phyloP scores from a whole-genome alignment of 2,329 filamentous ascomycete genomes.

The Grosmannia huntii region DNA sequence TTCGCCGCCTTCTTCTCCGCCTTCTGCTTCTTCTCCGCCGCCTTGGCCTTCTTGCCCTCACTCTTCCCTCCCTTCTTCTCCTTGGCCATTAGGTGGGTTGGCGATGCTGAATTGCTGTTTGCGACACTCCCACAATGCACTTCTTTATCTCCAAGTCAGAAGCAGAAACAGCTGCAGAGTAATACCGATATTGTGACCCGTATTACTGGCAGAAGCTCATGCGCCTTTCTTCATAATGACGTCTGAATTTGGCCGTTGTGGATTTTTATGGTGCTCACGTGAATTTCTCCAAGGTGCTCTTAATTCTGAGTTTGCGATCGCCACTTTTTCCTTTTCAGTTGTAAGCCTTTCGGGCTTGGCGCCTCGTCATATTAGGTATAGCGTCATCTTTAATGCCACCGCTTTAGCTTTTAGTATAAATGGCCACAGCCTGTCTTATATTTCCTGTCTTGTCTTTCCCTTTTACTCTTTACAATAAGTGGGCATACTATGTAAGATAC shows the following conservation, averaged over 20 bases:
- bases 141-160: no score
- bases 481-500: no score
- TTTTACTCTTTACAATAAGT: no score
- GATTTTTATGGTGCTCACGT: not conserved
- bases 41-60: conserved; percentile 31
- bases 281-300: not conserved
- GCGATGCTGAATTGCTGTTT: conserved; percentile 17
- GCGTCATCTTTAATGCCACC: no score
- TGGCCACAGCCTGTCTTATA: no score
- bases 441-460: no score
- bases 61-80: conserved; percentile 28
- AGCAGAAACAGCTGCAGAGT: not conserved
- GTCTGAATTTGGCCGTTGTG: not conserved
- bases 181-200: not conserved
- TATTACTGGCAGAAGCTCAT: not conserved
- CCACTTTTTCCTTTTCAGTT: not conserved
- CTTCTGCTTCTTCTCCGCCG: conserved; percentile 57
- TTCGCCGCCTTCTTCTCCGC: conserved; percentile 85
- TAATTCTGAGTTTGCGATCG: not conserved
- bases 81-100: conserved; percentile 28
- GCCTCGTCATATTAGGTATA: no score
- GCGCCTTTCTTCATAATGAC: not conserved
- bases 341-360: no score
- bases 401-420: no score
- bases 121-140: not conserved